Evolutionary conservation across 2,329 filamentous ascomycete species (phyloP), one percentile per base, ranked within the genome.

Genomic region (Verticillium nonalfalfae): DNA sequence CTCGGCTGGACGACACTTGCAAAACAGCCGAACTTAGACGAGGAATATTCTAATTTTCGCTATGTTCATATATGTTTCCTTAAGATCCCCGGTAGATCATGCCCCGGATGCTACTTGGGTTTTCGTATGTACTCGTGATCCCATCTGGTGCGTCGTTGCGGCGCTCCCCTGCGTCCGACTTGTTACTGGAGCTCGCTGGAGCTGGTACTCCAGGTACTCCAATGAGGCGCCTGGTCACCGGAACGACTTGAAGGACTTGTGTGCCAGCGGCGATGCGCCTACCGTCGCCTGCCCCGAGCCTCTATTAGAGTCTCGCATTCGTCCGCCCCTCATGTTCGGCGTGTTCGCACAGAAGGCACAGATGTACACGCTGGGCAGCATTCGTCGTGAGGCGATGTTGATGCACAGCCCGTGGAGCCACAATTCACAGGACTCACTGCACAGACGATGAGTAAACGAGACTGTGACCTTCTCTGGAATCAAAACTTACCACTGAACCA

Each of bases 361-460:
- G 39, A 88, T 83, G 66, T 88, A 89, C 5, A 88, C 82, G 13
- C 79, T 77, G 5, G 85, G 84, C 66, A 84, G 78, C n/a, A 79
- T 80, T 61, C 81, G 78, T 57, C 79, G 79, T 56, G 80, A 82
- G n/a, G 58, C 33, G 64, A 88, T 82, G 64, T 85, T 85, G 67
- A 87, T 78, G 69, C 86, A 89, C 61, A 78, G 78, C n/a, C 83
- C 84, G 69, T 89, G 86, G 35, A 88, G 80, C 79, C 82, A 86
- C 76, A 86, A 82, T 67, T 88, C 85, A 69, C 86, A 89, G 31
- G 84, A 85, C 73, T 87, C 82, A 68, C 85, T 88, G 66, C 18
- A 58, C 11, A 10, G 54, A 59, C 1, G 18, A 21, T 52, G 7
- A 52, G 45, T n/a, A 57, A 26, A 36, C 31, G 6, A 18, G 10